Evolutionary conservation across 2,329 filamentous ascomycete species (phyloP), one percentile per base, ranked within the genome.

Genomic region (Camillea tinctor): DNA sequence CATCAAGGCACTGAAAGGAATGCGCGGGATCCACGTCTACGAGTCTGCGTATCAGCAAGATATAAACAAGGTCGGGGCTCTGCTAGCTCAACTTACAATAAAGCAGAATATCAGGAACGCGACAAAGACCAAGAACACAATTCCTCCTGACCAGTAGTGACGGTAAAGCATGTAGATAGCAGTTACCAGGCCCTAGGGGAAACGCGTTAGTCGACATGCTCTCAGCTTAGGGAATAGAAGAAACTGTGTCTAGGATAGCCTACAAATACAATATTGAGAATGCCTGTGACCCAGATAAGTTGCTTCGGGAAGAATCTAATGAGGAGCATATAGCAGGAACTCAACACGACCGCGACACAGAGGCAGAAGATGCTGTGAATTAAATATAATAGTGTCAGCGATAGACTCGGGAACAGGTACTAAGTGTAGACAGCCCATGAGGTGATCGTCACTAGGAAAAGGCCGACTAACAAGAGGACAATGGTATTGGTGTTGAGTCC

Each of bases 1-100:
- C 92, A 97, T 96, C 62, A 97, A 79, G 0, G 92, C 91, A 8
- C 90, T 93, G 75, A 97, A 97, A 0, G 93, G 94, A 61, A 98
- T 97, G 55, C 93, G 85, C 19, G 86, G 88, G 57, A 94, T 94
- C 93, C 94, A 98, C 54, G 86, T 89, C 68, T 71, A 26, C 59
- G 2, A 2, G 11, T 15, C 6, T 6, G 17, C 17, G 26, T 30
- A n/a, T 44, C 15, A 58, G 56, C n/a, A 55, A 13, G 19, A 13
- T 11, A n/a, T 9, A 51, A 24, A 44, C 7, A 22, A 7, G 51
- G 13, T 15, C 6, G 22, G 19, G 26, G 52, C 13, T 30, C 51
- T 2, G 19, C 15, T 3, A 8, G n/a, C 4, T 20, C 20, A 24
- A 65, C 66, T 65, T 6, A 71, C 68, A 71, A 90, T 88, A 79